Base-by-base conservation (phyloP, 2,329 filamentous ascomycete species). In the Sporothrix globosa region DNA sequence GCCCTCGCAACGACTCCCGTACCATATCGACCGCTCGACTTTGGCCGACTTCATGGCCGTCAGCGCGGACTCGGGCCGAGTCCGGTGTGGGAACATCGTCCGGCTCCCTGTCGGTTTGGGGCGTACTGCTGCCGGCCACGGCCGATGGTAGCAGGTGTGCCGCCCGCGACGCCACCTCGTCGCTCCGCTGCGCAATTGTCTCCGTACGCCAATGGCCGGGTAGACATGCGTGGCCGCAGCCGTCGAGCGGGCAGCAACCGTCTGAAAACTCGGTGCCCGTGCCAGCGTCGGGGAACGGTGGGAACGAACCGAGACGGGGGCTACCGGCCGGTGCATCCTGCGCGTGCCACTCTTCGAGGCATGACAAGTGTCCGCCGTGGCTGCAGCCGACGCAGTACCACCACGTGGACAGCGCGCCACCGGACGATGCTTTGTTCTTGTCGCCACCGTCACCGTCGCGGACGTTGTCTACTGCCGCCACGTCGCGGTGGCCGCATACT, bases 221-320 rank as follows among this genome's bases (percentile, higher is more conserved):
- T 0, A 90, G 81, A 72, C 88, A 90, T 39, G 86, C 86, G 74
- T 90, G 88, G 3, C 87, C 85, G 75, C 88, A 90, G 0, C 88
- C 88, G 72, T 90, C 87, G n/a, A 88, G 78, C 1, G 88, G 88
- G 73, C 88, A 90, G 77, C 84, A 88, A 0, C 88, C 88, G 63
- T 84, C 86, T 44, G 84, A 82, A 10, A 80, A 78, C 50, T 68
- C 69, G 13, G 52, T 76, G 1, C 76, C 77, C 60, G 75, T 72
- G 13, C 76, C 72, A 63, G 78, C 76, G 21, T 74, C 72, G 27
- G 70, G 69, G 14, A 61, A 34, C 34, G 34, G 34, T 34, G 34
- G 34, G 41, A 30, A 13, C 10, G 44, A 21, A 2, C n/a, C 60
- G 17, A 53, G 41, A 17, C 19, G 19, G 14, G 27, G 61, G n/a